These are phyloP conservation scores for Pseudopyricularia cyperi DNA, from an alignment of 2,329 filamentous ascomycete species.

Conservation along the genomic window DNA sequence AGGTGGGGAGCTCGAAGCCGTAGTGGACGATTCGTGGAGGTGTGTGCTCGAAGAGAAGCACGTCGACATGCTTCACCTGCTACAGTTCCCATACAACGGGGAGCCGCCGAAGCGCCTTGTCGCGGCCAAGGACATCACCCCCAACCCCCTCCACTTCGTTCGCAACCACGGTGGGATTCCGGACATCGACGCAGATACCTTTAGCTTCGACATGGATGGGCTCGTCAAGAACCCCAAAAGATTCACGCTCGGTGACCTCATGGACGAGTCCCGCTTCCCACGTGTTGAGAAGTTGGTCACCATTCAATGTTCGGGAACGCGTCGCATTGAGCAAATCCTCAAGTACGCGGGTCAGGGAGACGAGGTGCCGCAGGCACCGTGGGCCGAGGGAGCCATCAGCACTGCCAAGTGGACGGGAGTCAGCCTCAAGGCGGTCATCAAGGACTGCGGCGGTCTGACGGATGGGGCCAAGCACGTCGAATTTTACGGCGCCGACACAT, in stretches of 20 bases:
- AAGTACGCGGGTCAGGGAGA: conserved; percentile 56
- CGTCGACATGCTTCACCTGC: conserved; percentile 45
- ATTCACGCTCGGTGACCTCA: conserved; percentile 45
- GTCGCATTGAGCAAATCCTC: conserved; percentile 55
- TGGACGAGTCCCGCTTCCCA: conserved; percentile 46
- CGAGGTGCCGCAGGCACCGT: conserved; percentile 40
- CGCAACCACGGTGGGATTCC: conserved; percentile 63
- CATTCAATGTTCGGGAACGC: conserved; percentile 56
- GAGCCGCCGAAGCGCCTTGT: conserved; percentile 45
- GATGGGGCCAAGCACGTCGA: conserved; percentile 48
- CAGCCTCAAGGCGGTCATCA: conserved; percentile 56
- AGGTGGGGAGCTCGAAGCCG: conserved; percentile 19
- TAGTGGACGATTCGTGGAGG: conserved; percentile 46
- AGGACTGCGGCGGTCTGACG: conserved; percentile 50
- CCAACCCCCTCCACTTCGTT: conserved; percentile 43
- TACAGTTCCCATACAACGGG: conserved; percentile 53
- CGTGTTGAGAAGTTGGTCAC: conserved; percentile 45
- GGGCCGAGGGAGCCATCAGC: conserved; percentile 56
- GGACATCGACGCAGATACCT: conserved; percentile 41
- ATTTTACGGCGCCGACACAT: conserved; percentile 58
- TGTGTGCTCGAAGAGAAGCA: conserved; percentile 44
- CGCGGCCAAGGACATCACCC: conserved; percentile 39
- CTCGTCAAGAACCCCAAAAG: conserved; percentile 44
- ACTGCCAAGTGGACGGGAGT: conserved; percentile 52
- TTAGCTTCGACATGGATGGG: conserved; percentile 38